Conservation (phyloP, 345 rosid genomes). For the Camelina neglecta region DNA sequence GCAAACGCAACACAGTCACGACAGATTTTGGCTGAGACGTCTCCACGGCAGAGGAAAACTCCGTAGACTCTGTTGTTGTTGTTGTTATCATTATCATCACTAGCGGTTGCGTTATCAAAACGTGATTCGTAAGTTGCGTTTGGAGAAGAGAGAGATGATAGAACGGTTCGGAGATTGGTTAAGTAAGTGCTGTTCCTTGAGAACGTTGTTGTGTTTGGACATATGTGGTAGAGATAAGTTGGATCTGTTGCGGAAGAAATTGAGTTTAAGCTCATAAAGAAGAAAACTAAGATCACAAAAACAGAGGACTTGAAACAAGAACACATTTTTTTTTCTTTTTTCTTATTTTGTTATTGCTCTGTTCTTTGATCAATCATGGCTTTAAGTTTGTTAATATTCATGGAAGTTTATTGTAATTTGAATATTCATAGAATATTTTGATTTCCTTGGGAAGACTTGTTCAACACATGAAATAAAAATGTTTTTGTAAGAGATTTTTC, state of each 20-base stretch:
- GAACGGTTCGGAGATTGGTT: conserved; percentile 49
- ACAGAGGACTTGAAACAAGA: conserved; percentile 34
- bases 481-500: background rate
- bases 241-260: conserved; percentile 42
- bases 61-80: conserved; percentile 40
- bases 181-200: conserved; percentile 48
- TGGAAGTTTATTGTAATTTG: too few species aligned
- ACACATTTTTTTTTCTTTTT: conserved; percentile 3
- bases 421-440: too few species aligned
- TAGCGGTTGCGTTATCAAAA: conserved; percentile 52
- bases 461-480: conserved; percentile 3
- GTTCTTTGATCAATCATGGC: too few species aligned
- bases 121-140: conserved; percentile 37
- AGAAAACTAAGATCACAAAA: conserved; percentile 18
- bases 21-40: conserved; percentile 39
- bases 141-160: conserved; percentile 45
- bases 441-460: conserved; percentile 17
- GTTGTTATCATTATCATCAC: conserved; percentile 20
- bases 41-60: conserved; percentile 54
- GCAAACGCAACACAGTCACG: conserved; percentile 47
- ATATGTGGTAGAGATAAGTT: conserved; percentile 39
- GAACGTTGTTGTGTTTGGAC: conserved; percentile 44
- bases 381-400: too few species aligned
- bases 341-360: background rate
- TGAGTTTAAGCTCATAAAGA: conserved; percentile 30